Conservation (phyloP, 495 filamentous ascomycete genomes). For the Amorphotheca resinae region DNA sequence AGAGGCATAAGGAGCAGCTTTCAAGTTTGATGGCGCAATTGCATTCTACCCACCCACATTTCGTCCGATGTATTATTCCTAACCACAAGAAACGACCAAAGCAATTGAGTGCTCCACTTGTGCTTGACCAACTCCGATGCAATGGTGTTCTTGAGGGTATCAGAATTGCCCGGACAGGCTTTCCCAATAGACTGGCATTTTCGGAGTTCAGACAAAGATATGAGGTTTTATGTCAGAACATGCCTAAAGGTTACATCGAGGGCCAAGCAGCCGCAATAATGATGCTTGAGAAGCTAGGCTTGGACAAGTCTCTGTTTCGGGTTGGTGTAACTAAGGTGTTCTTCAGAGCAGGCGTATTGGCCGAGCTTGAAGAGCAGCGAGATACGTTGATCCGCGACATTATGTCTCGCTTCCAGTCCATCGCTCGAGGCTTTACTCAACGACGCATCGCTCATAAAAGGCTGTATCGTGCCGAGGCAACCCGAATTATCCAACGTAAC, state of each 20-base stretch:
- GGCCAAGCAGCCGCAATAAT: conserved; percentile 73
- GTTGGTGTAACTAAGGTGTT: conserved; percentile 97
- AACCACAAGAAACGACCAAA: conserved; percentile 99
- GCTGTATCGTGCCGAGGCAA: conserved; percentile 87
- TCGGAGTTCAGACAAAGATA: conserved; percentile 92
- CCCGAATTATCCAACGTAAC: conserved; percentile 87
- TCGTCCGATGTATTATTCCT: conserved; percentile 94
- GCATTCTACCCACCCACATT: conserved; percentile 93
- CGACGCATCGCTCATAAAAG: conserved; percentile 81
- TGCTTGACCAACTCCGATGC: conserved; percentile 90
- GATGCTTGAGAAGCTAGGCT: conserved; percentile 79
- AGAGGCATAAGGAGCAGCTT: conserved; percentile 94
- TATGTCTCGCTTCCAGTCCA: conserved; percentile 85
- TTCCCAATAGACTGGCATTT: conserved; percentile 87
- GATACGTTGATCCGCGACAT: conserved; percentile 87
- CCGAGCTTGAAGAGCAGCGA: conserved; percentile 90
- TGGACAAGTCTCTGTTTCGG: conserved; percentile 78
- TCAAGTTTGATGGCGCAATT: conserved; percentile 92
- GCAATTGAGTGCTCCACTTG: conserved; percentile 74
- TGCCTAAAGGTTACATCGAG: conserved; percentile 85
- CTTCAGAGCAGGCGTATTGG: conserved; percentile 91
- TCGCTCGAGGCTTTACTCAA: conserved; percentile 80
- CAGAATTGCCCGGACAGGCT: conserved; percentile 94
- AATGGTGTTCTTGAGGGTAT: conserved; percentile 99
- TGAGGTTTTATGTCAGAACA: conserved; percentile 82